Percentiles rank a stretch among this genome's conserved stretches.
Conservation (phyloP, 2,329 filamentous ascomycete species). For the Sarocladiaceae sp. region DNA sequence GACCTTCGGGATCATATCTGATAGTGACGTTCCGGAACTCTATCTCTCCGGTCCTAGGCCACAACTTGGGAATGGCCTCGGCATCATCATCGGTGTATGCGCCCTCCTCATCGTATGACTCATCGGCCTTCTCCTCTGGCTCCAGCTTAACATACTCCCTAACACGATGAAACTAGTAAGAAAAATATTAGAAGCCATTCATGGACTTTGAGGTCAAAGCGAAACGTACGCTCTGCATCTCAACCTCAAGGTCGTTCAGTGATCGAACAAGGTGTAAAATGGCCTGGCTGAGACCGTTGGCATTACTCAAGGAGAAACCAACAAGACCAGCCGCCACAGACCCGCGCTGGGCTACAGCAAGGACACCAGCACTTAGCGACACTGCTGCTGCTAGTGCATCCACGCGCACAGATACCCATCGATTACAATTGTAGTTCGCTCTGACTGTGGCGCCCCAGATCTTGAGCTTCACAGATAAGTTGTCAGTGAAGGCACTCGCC, state of each 20-base stretch:
- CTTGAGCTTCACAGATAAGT: constrained; percentile 44
- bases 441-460: constrained; percentile 38
- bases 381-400: constrained; percentile 49
- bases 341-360: constrained; percentile 32
- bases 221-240: constrained; percentile 46
- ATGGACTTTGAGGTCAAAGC: neutral
- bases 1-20: constrained; percentile 73
- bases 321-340: constrained; percentile 41
- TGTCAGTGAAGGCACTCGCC: constrained; percentile 38
- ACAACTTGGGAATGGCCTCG: too few species aligned
- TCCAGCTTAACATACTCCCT: constrained; percentile 41
- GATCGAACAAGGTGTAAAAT: constrained; percentile 45
- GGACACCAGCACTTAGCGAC: constrained; percentile 42
- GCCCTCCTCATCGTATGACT: constrained; percentile 30
- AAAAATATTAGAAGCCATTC: constrained; percentile 8
- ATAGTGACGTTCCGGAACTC: constrained; percentile 84
- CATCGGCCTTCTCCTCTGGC: constrained; percentile 37
- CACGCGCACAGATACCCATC: constrained; percentile 49
- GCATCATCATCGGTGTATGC: constrained; percentile 32
- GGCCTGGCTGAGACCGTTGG: constrained; percentile 45
- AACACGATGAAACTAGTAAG: constrained; percentile 44
- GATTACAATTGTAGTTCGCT: constrained; percentile 50
- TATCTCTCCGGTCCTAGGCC: constrained; percentile 77
- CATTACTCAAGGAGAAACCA: constrained; percentile 41
- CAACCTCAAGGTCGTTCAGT: constrained; percentile 51